Evolutionary conservation across 345 rosid genomes (phyloP), one percentile per base, ranked within the genome.

Genomic region (Salix viminalis): DNA sequence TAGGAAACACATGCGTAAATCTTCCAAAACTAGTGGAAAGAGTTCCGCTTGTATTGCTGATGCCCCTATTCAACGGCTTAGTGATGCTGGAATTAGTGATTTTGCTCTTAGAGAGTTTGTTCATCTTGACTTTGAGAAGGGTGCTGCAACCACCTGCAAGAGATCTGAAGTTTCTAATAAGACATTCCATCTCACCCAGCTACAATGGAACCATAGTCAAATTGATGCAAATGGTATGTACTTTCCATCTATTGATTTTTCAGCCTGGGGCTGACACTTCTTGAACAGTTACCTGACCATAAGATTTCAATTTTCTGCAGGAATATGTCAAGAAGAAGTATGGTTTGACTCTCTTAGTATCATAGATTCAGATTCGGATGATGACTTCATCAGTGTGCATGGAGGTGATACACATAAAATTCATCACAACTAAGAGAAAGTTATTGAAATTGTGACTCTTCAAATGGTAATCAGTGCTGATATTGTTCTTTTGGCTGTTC

Each of bases 321-420:
- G 89, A 77, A 80, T 84, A 54, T 86, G 90, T 79, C 88, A 88
- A 60, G 97, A 93, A 71, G 97, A 93, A 77, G 90, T 88, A 60
- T 93, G 93, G 92, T 93, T 88, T 58, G 96, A 93, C 66, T 88
- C 96, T 0, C 86, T 91, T 69, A 93, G 97, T 77, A 84, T 88
- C 70, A 85, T 93, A 0, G 97, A 93, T 6, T 90, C 97, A 68
- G 96, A 90, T 50, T 90, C 94, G 30, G 97, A 93, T 65, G 94
- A 93, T 54, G 97, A 90, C 54, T 90, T 82, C 82, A 81, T 75
- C 68, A 84, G 89, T 67, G 86, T 90, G 42, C 86, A 77, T 23
- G 91, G 89, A 81, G 90, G 89, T 87, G 71, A 64, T n/a, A 58
- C 19, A 54, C 34, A 62, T 18, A 16, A 6, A 44, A 46, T 60